phyloP scores from a whole-genome alignment of 495 filamentous ascomycete genomes.

The Neurospora tetrasperma region DNA sequence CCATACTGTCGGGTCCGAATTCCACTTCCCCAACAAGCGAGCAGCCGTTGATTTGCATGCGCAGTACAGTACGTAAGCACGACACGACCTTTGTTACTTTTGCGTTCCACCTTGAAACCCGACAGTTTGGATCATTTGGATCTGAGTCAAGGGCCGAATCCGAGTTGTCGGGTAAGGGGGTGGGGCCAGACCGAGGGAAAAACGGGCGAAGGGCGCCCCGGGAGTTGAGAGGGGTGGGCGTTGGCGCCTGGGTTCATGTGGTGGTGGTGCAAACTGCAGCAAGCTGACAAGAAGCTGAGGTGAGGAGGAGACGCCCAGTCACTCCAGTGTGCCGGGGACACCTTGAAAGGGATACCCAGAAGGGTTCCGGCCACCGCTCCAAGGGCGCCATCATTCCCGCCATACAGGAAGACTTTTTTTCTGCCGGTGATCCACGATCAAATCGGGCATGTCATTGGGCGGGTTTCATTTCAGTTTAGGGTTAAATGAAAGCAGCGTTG shows the following conservation, averaged over 20 bases:
- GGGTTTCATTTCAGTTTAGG: not conserved
- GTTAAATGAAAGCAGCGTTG: not conserved
- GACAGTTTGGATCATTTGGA: not conserved
- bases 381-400: not conserved
- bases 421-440: not conserved
- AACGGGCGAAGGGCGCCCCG: not conserved
- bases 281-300: not conserved
- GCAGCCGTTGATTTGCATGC: not conserved
- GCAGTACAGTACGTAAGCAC: constrained; percentile 1
- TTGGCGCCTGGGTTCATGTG: not conserved
- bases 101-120: not conserved
- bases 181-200: not conserved
- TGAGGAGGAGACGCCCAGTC: not conserved
- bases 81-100: not conserved
- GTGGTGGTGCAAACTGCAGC: not conserved
- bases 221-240: not conserved
- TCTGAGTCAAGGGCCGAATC: not conserved
- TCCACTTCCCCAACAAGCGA: not conserved
- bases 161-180: not conserved
- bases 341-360: not conserved
- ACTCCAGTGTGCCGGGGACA: not conserved
- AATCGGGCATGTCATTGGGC: not conserved
- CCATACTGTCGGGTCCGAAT: not conserved
- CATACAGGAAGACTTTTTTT: not conserved
- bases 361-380: not conserved